Percentiles rank a stretch among this genome's conserved stretches.
phyloP scores from a whole-genome alignment of 305 asterid genomes.

The Rubia peregrina region DNA sequence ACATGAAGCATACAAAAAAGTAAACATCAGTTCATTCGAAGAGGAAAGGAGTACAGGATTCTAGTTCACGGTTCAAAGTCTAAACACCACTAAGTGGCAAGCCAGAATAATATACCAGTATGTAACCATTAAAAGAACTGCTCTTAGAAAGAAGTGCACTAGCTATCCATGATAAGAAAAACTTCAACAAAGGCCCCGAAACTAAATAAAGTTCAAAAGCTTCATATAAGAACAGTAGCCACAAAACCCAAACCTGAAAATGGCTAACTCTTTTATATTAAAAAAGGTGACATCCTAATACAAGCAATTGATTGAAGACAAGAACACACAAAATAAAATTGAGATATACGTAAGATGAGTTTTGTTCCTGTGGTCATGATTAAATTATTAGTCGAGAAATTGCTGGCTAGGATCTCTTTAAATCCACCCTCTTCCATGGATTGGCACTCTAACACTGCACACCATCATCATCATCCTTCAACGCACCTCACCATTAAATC shows the following conservation, averaged over 20 bases:
- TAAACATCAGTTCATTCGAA: neutral
- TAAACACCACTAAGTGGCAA: neutral
- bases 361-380: neutral
- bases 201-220: neutral
- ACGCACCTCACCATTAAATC: too few species aligned
- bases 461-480: too few species aligned
- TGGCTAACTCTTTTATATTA: neutral
- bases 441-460: neutral
- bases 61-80: neutral
- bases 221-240: neutral
- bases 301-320: neutral
- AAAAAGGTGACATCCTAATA: neutral
- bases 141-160: neutral
- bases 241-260: neutral
- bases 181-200: neutral
- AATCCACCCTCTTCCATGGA: neutral
- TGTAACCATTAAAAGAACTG: neutral
- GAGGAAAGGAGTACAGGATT: neutral
- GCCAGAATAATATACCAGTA: neutral
- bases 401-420: neutral
- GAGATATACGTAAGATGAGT: neutral
- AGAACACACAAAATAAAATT: too few species aligned
- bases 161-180: neutral
- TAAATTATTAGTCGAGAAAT: neutral
- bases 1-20: neutral